Conservation (phyloP, 108 stramenopile species). For the Nitzschia sp. region DNA sequence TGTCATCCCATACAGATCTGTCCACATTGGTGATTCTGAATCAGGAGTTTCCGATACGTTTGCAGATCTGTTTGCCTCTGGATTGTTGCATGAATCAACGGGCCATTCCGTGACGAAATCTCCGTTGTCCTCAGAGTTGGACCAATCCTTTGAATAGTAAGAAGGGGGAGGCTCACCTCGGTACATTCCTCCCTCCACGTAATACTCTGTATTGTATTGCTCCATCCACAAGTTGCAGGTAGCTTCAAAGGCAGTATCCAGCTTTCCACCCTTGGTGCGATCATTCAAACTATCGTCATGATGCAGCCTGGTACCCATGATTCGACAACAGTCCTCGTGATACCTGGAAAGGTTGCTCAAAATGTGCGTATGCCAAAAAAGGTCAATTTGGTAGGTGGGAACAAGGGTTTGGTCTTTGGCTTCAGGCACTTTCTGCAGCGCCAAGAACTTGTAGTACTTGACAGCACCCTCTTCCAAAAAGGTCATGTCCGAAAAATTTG, state of each 20-base stretch:
- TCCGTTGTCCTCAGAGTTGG: not conserved
- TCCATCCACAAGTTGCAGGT: conserved; percentile 50
- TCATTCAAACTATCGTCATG: conserved; percentile 69
- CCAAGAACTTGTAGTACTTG: too few species aligned
- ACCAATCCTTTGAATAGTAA: conserved; percentile 34
- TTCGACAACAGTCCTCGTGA: conserved; percentile 33
- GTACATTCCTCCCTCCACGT: conserved; percentile 59
- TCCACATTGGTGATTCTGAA: too few species aligned
- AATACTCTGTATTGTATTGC: conserved; percentile 39
- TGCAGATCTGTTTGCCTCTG: too few species aligned
- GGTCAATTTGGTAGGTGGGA: conserved; percentile 59
- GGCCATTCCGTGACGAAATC: not conserved
- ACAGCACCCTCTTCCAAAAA: too few species aligned
- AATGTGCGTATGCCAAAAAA: conserved; percentile 65
- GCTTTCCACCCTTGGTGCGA: conserved; percentile 34
- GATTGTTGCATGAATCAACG: too few species aligned
- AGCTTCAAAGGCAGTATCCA: conserved; percentile 40
- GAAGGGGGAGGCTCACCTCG: conserved; percentile 56
- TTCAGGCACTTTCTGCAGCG: too few species aligned
- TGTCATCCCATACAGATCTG: too few species aligned
- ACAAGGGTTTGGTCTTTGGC: conserved; percentile 21
- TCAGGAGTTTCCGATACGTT: too few species aligned
- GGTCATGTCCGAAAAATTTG: too few species aligned
- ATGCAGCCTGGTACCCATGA: conserved; percentile 38
- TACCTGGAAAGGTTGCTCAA: conserved; percentile 32